These are phyloP conservation scores for Gamarada debralockiae DNA, from an alignment of 495 filamentous ascomycete genomes.

Conservation along the genomic window DNA sequence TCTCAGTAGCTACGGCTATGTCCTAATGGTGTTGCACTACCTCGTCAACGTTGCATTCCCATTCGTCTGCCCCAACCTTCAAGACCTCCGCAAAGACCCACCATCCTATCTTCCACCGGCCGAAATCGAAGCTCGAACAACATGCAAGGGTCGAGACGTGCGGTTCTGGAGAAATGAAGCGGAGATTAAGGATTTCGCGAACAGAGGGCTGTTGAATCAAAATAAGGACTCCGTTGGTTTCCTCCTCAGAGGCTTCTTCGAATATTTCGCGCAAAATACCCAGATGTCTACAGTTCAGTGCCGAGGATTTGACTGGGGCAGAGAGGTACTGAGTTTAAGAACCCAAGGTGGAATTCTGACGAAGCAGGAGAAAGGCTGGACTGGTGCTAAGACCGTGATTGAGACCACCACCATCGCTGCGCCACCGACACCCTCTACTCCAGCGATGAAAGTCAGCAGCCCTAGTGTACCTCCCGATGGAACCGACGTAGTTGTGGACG, in stretches of 20 bases:
- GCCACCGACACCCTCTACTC: constrained; percentile 4
- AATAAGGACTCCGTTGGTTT: constrained; percentile 59
- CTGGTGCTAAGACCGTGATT: constrained; percentile 56
- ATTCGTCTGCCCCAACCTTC: constrained; percentile 77
- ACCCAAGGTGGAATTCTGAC: constrained; percentile 61
- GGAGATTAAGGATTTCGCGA: constrained; percentile 51
- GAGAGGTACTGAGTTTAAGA: constrained; percentile 67
- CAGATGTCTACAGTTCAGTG: constrained; percentile 34
- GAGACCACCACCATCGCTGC: constrained; percentile 19
- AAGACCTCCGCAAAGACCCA: constrained; percentile 44
- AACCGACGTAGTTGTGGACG: neutral
- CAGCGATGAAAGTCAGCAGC: neutral
- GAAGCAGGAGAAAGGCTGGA: constrained; percentile 77
- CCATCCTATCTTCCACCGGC: constrained; percentile 34
- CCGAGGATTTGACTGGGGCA: constrained; percentile 66
- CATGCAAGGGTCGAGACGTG: constrained; percentile 54
- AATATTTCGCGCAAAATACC: constrained; percentile 64
- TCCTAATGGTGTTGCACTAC: constrained; percentile 91
- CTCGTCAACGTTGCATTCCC: constrained; percentile 73
- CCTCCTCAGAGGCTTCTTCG: constrained; percentile 73
- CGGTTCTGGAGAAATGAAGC: constrained; percentile 66
- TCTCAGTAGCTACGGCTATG: constrained; percentile 81
- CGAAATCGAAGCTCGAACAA: constrained; percentile 29
- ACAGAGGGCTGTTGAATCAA: constrained; percentile 46
- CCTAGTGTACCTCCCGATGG: neutral